A percentile compares a stretch with the other conserved stretches of the same genome.
Conservation (phyloP, 208 protist species). For the Strigomonas culicis region DNA sequence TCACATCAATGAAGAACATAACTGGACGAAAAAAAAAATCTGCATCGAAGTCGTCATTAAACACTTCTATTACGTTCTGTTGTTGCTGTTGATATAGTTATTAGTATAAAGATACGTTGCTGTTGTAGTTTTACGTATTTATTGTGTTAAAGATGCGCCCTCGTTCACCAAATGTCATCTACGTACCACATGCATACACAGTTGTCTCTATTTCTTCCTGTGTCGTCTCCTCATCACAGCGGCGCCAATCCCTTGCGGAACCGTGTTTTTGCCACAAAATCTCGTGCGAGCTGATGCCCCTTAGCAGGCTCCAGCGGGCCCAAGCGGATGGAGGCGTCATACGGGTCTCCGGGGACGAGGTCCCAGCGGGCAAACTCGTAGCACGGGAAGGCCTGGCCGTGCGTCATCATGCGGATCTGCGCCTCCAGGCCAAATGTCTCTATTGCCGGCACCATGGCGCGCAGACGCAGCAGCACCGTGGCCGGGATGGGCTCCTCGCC, state of each 20-base stretch:
- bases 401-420: constrained; percentile 96
- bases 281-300: constrained; percentile 94
- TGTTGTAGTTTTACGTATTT: no score
- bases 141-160: no score
- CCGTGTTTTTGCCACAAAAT: constrained; percentile 99
- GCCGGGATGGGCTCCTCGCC: constrained; percentile 93
- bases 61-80: background rate
- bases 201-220: background rate
- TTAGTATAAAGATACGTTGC: background rate
- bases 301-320: constrained; percentile 94
- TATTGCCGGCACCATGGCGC: constrained; percentile 95
- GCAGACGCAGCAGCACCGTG: constrained; percentile 95
- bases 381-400: constrained; percentile 94
- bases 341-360: constrained; percentile 98
- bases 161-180: no score
- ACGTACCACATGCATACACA: no score
- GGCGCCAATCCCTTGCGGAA: constrained; percentile 94
- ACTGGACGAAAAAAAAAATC: background rate
- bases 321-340: constrained; percentile 95
- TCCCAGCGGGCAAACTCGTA: constrained; percentile 97
- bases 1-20: background rate
- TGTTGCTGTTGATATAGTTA: background rate
- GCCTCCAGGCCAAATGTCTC: constrained; percentile 99
- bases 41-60: background rate
- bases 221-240: background rate